Evolutionary conservation across 2,329 filamentous ascomycete species (phyloP).

Genomic region (Fusarium anthophilum): DNA sequence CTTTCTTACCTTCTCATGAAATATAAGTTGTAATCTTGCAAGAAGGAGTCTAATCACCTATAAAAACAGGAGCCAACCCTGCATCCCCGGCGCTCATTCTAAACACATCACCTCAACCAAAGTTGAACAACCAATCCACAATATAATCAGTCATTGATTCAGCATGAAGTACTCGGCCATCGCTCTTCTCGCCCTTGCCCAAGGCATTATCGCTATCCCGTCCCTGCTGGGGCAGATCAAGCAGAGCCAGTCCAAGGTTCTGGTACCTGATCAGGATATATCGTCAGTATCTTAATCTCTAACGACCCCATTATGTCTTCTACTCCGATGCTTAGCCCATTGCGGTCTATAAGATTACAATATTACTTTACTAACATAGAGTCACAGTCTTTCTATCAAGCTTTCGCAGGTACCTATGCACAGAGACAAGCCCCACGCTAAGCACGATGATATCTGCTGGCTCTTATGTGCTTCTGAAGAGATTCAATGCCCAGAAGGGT

Average conservation of each 20-base stretch:
- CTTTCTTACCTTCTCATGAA: fast-evolving
- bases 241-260: background rate
- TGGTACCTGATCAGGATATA: background rate
- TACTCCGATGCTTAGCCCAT: background rate
- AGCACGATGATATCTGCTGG: background rate
- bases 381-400: constrained; percentile 1
- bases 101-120: fast-evolving
- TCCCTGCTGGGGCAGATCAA: background rate
- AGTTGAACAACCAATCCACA: fast-evolving
- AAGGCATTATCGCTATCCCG: background rate
- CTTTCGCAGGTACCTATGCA: background rate
- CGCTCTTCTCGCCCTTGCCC: background rate
- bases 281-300: background rate
- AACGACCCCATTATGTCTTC: background rate
- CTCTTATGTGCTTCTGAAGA: background rate
- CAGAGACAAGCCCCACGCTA: fast-evolving
- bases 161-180: constrained; percentile 4
- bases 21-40: too few species aligned
- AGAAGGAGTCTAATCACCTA: background rate
- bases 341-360: fast-evolving
- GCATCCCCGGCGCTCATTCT: fast-evolving
- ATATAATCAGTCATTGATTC: fast-evolving
- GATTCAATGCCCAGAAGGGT: background rate
- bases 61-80: background rate
- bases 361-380: background rate